Evolutionary conservation across 345 rosid species (phyloP).

Genomic region (Carallia brachiata): DNA sequence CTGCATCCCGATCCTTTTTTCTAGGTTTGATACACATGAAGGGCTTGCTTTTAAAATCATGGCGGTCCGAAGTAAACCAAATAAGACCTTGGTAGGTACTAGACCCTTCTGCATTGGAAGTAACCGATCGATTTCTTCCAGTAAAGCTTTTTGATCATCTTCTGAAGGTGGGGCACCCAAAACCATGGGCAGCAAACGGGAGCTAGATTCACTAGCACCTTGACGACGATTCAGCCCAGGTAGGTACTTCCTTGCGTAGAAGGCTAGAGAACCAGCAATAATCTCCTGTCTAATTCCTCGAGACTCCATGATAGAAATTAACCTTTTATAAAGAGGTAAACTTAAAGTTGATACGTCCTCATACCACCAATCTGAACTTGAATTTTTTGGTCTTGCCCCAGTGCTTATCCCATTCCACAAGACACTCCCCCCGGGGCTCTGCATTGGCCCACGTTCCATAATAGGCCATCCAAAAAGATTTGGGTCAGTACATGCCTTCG

Average conservation of each 20-base stretch:
- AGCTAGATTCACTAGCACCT: conserved; percentile 55
- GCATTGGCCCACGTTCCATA: conserved; percentile 89
- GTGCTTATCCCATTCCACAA: conserved; percentile 98
- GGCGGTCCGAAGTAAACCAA: conserved; percentile 79
- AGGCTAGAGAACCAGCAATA: conserved; percentile 68
- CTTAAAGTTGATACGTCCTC: conserved; percentile 82
- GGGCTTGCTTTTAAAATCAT: conserved; percentile 70
- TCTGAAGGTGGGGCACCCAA: conserved; percentile 65
- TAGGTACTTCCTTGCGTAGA: conserved; percentile 70
- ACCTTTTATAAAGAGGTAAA: conserved; percentile 68
- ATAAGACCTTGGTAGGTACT: conserved; percentile 74
- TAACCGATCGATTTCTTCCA: conserved; percentile 70
- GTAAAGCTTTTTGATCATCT: conserved; percentile 74
- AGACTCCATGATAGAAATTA: conserved; percentile 70
- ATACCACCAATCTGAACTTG: conserved; percentile 94
- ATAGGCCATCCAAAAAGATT: conserved; percentile 93
- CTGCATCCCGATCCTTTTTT: conserved; percentile 91
- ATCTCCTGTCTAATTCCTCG: conserved; percentile 74
- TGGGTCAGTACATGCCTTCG: conserved; percentile 77
- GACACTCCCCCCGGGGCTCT: conserved; percentile 95
- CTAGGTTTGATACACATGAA: conserved; percentile 59
- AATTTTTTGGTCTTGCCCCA: conserved; percentile 72
- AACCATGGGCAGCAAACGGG: conserved; percentile 53
- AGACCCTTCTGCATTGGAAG: conserved; percentile 80
- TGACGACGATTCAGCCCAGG: conserved; percentile 84